phyloP scores from a whole-genome alignment of 169 alveolate species.

The Cryptosporidium muris region DNA sequence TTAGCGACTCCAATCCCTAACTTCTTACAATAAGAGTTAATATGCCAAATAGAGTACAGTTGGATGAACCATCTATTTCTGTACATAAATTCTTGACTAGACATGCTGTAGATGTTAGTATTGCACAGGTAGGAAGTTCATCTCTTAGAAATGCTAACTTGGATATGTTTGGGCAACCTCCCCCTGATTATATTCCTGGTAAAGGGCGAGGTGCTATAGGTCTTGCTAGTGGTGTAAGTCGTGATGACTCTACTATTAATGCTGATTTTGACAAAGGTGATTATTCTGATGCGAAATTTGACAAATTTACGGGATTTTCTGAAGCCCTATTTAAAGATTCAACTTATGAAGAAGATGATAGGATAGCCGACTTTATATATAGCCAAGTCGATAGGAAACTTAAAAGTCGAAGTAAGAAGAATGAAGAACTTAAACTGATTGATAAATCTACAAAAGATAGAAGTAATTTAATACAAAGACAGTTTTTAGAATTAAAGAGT shows the following conservation, averaged over 20 bases:
- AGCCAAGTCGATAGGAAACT: conserved; percentile 88
- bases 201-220: conserved; percentile 97
- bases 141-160: not conserved
- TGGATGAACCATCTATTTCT: not conserved
- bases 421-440: conserved; percentile 87
- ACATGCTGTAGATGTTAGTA: not conserved
- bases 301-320: conserved; percentile 92
- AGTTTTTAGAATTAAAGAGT: conserved; percentile 81
- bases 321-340: conserved; percentile 85
- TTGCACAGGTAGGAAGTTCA: not conserved
- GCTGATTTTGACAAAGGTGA: conserved; percentile 87
- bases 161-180: conserved; percentile 91
- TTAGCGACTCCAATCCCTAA: too few relatives aligned
- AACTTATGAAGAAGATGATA: conserved; percentile 92
- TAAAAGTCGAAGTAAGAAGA: conserved; percentile 88
- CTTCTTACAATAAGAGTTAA: too few relatives aligned
- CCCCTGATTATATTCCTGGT: conserved; percentile 96
- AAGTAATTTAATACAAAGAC: conserved; percentile 82
- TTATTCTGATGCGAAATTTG: conserved; percentile 88
- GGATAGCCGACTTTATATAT: conserved; percentile 91
- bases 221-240: conserved; percentile 97
- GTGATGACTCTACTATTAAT: conserved; percentile 89
- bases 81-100: not conserved
- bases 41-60: too few relatives aligned
- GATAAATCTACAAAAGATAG: conserved; percentile 86